Evolutionary conservation across 2,329 filamentous ascomycete species (phyloP), one percentile per base, ranked within the genome.

Genomic region (Penicillium sp.): DNA sequence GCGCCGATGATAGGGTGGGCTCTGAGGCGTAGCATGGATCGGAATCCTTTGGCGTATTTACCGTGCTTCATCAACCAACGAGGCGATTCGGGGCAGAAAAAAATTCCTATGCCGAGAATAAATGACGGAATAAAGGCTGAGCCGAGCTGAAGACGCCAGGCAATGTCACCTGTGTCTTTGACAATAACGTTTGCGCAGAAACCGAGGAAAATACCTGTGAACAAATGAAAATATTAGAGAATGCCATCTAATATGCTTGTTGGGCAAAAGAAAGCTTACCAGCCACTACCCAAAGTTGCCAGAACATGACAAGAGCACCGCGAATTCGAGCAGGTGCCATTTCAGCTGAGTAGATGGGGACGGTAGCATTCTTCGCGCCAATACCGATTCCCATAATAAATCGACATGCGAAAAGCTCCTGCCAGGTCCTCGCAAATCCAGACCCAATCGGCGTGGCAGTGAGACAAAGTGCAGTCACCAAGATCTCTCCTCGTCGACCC

Each of bases 381-480:
- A 87, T 87, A 2, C 84, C 84, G 10, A 86, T 75, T 5, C 83
- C 83, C 26, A 87, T 76, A 0, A 87, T 73, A 21, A 82, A 73
- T 70, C 83, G 81, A 37, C 75, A 78, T 9, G 77, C 75, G 33
- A 83, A 77, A 1, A 87, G 73, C 55, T 84, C 75, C 9, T 72
- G 70, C 83, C 85, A 89, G 14, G 72, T 81, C 55, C 84, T 79
- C 3, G 80, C 78, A n/a, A 83, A 66, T 0, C 78, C 88, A 40
- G 83, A 85, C 5, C 85, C 87, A 56, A 91, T 84, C 2, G 87
- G 84, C 1, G 88, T 81, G 68, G 87, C 81, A 29, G 89, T 76
- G 62, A 83, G 86, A 66, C 88, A 85, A 56, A 85, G 70, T 11
- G 82, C 84, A 13, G 80, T 80, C 40, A 87, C 63, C 63, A 87